phyloP scores from a whole-genome alignment of 1,284 basidiomycete genomes.

The Rhodotorula sp. region DNA sequence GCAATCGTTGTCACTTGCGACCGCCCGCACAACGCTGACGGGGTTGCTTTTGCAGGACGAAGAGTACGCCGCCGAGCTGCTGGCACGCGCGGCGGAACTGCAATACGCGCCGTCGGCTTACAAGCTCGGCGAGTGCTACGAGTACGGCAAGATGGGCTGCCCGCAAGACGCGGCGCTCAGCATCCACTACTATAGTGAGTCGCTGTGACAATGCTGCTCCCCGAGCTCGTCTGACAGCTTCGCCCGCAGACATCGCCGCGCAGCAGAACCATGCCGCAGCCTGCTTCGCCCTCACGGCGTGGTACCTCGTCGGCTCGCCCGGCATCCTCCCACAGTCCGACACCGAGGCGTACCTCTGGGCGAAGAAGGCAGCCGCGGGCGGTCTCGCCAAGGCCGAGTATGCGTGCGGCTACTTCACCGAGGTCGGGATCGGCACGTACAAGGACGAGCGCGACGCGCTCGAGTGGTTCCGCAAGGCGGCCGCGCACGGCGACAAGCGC shows the following conservation, averaged over 20 bases:
- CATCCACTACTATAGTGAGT: conserved; percentile 95
- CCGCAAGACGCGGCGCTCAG: conserved; percentile 96
- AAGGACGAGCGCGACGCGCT: conserved; percentile 58
- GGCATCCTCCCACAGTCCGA: conserved; percentile 97
- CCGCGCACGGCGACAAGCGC: conserved; percentile 93
- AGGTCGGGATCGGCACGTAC: conserved; percentile 58
- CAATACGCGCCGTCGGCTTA: conserved; percentile 96
- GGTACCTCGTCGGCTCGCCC: conserved; percentile 98
- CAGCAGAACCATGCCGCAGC: conserved; percentile 96
- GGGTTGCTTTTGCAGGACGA: conserved; percentile 59
- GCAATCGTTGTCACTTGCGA: not conserved
- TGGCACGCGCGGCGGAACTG: conserved; percentile 92
- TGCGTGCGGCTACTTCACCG: conserved; percentile 94
- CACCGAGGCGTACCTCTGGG: conserved; percentile 96
- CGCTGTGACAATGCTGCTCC: not conserved
- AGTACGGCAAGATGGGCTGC: conserved; percentile 98
- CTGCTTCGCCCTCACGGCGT: conserved; percentile 96
- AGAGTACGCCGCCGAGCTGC: conserved; percentile 90
- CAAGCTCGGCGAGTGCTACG: conserved; percentile 96
- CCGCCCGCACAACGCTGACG: not conserved
- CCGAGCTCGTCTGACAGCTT: conserved; percentile 17
- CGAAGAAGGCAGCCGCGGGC: conserved; percentile 87
- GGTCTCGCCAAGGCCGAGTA: conserved; percentile 94
- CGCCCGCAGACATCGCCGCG: conserved; percentile 80
- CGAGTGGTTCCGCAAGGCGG: conserved; percentile 83